Evolutionary conservation across 305 asterid species (phyloP), one percentile per base, ranked within the genome.

Genomic region (Fraxinus velutina): DNA sequence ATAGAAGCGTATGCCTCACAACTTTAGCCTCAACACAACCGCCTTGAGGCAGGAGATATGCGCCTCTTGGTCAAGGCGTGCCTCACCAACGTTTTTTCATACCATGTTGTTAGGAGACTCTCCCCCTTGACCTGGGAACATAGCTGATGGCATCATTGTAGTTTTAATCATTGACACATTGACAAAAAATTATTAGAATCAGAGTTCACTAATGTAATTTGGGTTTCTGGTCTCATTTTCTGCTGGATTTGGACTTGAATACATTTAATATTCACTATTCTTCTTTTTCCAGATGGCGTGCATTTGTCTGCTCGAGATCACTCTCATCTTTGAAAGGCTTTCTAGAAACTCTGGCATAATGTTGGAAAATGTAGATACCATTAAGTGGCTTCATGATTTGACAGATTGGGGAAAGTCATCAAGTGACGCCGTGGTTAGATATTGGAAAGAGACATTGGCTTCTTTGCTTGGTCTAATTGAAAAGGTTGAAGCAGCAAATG

Each of bases 391-490:
- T 85, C 90, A 86, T 78, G 93, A 96, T 89, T 90, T 96, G 88
- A 90, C 91, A 77, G 96, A 92, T 82, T 96, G 97, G 99, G 99
- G 99, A 30, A 87, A 91, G 84, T 94, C 97, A 78, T 88, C 98
- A 78, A 95, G 93, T 89, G 88, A 91, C 80, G 90, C 90, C 4
- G 95, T 96, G 89, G 89, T 89, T 77, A 90, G 98, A 86, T 93
- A 94, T 88, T 96, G 97, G 99, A 96, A 91, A 88, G 93, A 89
- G 79, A 82, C 97, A 30, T 73, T 70, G 81, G 86, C 87, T 84
- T 90, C 87, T 87, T 85, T 96, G 92, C 90, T 96, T 34, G 88
- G 91, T 84, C 87, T 90, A 85, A 92, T 72, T 78, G 92, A 85
- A 60, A 82, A 83, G 85, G 86, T 19, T 76, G 87, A 84, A 75